Evolutionary conservation across 2,329 filamentous ascomycete species (phyloP), one percentile per base, ranked within the genome.

Genomic region (Fusarium decemcellulare): DNA sequence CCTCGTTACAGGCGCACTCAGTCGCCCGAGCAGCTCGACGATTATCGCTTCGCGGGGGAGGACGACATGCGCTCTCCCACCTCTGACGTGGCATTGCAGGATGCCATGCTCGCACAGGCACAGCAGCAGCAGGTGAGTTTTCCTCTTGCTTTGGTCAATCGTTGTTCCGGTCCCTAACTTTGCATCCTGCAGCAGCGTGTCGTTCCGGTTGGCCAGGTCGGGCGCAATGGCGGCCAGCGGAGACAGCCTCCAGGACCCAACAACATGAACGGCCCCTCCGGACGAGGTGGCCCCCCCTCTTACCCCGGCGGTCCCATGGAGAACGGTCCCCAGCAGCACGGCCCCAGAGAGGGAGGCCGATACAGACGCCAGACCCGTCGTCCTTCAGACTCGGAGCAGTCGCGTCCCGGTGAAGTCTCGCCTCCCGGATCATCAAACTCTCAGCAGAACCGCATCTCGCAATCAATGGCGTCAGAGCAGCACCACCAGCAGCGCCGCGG

Each of bases 51-150:
- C 52, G 69, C 63, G 46, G 69, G 66, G 10, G 62, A 65, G 44
- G 74, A 76, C 42, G 74, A 72, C 30, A 61, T 72, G 56, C 74
- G 70, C 53, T 72, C 72, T 12, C 74, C 72, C 16, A 74, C 61
- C 16, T 76, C 74, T 56, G 74, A 76, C 65, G 67, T 75, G 66
- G 74, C 71, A 14, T 59, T 76, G 67, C 72, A 76, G 53, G 72
- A 76, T 42, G 74, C 74, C 63, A 74, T 76, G 61, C 62, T 76
- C 11, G 74, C 74, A 63, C 72, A 75, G 48, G 72, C 74, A 68
- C 70, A 75, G 30, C 72, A 71, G 61, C 70, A 74, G 14, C 70
- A 75, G 71, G 74, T 76, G 27, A 51, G 67, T 63, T 42, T 11
- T 18, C 8, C 47, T 30, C n/a, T n/a, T n/a, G n/a, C 34, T 46